These are phyloP conservation scores for Spizellomyces punctatus DNA, from an alignment of 192 early-diverging fungal genomes.

Conservation along the genomic window DNA sequence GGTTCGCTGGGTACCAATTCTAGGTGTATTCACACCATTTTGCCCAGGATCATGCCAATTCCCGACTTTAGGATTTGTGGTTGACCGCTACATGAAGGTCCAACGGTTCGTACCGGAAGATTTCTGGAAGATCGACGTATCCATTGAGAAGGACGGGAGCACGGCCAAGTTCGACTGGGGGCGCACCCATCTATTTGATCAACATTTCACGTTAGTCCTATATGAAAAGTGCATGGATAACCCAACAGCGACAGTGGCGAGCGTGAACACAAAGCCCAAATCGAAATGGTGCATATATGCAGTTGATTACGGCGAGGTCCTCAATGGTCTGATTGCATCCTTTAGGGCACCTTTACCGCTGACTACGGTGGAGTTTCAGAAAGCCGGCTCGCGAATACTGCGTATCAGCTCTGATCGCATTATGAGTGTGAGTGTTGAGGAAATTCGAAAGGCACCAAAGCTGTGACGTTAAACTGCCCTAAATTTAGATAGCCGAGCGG, in stretches of 20 bases:
- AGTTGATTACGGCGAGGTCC: not conserved
- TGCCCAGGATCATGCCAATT: slow-evolving; percentile 87
- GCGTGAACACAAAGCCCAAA: slow-evolving; percentile 65
- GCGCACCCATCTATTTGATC: slow-evolving; percentile 76
- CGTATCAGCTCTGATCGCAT: slow-evolving; percentile 75
- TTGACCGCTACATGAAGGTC: slow-evolving; percentile 76
- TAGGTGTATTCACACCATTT: not conserved
- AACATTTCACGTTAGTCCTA: slow-evolving; percentile 64
- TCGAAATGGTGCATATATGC: slow-evolving; percentile 71
- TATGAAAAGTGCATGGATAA: slow-evolving; percentile 74
- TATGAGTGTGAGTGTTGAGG: slow-evolving; percentile 64
- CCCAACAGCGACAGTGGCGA: slow-evolving; percentile 58
- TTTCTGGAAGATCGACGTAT: slow-evolving; percentile 87
- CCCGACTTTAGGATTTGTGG: slow-evolving; percentile 94
- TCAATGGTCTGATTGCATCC: not conserved
- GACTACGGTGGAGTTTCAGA: slow-evolving; percentile 94
- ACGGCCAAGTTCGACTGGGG: slow-evolving; percentile 75
- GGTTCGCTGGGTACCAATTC: slow-evolving; percentile 13
- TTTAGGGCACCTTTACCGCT: slow-evolving; percentile 84
- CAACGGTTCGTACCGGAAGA: slow-evolving; percentile 82
- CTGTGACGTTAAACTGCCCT: not conserved
- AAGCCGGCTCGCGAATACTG: slow-evolving; percentile 70
- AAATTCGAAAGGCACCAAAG: not conserved
- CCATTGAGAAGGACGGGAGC: slow-evolving; percentile 43
- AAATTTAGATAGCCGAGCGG: slow-evolving; percentile 73